Conservation (phyloP, 225 moss, liverwort and hornwort species). For the Takakia lepidozioides region DNA sequence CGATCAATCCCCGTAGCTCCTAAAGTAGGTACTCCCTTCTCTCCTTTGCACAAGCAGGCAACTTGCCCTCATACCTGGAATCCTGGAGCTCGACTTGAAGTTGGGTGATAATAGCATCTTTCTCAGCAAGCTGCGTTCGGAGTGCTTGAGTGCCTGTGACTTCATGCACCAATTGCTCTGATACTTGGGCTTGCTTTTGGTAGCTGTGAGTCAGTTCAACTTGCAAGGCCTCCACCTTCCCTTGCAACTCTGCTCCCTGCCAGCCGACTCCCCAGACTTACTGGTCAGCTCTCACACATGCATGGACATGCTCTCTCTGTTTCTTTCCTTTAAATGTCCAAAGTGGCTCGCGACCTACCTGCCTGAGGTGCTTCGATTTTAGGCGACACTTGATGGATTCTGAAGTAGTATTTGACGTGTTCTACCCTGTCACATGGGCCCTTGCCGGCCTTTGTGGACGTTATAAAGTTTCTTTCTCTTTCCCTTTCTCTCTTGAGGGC, state of each 20-base stretch:
- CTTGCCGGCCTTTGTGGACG: no score
- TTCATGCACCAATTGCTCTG: constrained; percentile 63
- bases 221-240: constrained; percentile 63
- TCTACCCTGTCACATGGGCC: no score
- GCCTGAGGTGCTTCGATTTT: no score
- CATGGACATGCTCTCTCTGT: no score
- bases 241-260: constrained; percentile 53
- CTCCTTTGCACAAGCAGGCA: neutral
- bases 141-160: constrained; percentile 52
- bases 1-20: no score
- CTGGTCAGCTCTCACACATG: no score
- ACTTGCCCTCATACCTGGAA: constrained; percentile 17
- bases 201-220: constrained; percentile 72
- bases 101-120: constrained; percentile 33
- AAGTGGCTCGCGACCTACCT: no score
- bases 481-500: no score
- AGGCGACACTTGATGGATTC: no score
- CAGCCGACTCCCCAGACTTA: constrained; percentile 4
- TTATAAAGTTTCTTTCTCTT: no score
- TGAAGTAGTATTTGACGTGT: no score
- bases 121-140: constrained; percentile 43
- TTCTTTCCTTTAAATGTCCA: no score
- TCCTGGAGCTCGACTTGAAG: constrained; percentile 42
- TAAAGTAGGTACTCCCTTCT: neutral
- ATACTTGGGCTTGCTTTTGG: constrained; percentile 63